Percentiles rank a stretch among this genome's conserved stretches.
Conservation (phyloP, 495 filamentous ascomycete species). For the Aspergillus homomorphus region DNA sequence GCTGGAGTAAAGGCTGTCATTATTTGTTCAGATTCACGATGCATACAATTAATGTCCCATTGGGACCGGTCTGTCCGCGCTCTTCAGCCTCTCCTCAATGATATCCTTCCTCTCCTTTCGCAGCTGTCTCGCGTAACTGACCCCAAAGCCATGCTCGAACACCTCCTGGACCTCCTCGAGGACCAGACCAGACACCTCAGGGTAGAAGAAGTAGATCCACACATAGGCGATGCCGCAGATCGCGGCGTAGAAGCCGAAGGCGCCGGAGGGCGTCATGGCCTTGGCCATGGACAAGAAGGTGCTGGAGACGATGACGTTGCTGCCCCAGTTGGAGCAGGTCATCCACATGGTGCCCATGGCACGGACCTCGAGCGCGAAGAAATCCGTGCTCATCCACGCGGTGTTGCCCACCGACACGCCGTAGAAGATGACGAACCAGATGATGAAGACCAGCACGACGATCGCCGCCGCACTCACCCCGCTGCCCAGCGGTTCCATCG, state of each 20-base stretch:
- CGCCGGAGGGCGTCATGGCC: conserved; percentile 43
- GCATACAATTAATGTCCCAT: background rate
- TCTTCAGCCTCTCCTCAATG: conserved; percentile 14
- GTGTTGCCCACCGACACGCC: conserved; percentile 46
- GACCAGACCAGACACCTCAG: conserved; percentile 47
- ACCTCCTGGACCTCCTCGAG: conserved; percentile 51
- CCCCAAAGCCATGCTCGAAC: conserved; percentile 47
- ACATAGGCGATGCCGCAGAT: conserved; percentile 48
- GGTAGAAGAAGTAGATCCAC: conserved; percentile 48
- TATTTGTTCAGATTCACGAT: too few relatives aligned
- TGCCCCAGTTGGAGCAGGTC: conserved; percentile 49
- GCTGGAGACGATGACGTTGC: conserved; percentile 51
- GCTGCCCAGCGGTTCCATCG: conserved; percentile 20
- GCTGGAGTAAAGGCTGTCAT: too few relatives aligned
- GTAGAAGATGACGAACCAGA: conserved; percentile 49
- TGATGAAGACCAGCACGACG: conserved; percentile 46
- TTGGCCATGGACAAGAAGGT: conserved; percentile 53
- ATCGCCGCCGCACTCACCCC: conserved; percentile 37
- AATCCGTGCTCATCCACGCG: conserved; percentile 50
- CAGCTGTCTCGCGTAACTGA: conserved; percentile 36
- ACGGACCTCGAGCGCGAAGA: conserved; percentile 52
- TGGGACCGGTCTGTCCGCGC: background rate
- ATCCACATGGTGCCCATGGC: conserved; percentile 53
- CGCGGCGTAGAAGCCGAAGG: conserved; percentile 52
- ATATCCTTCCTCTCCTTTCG: conserved; percentile 27